These are phyloP conservation scores for Rhynchosporium agropyri DNA, from an alignment of 2,329 filamentous ascomycete genomes.

Conservation along the genomic window DNA sequence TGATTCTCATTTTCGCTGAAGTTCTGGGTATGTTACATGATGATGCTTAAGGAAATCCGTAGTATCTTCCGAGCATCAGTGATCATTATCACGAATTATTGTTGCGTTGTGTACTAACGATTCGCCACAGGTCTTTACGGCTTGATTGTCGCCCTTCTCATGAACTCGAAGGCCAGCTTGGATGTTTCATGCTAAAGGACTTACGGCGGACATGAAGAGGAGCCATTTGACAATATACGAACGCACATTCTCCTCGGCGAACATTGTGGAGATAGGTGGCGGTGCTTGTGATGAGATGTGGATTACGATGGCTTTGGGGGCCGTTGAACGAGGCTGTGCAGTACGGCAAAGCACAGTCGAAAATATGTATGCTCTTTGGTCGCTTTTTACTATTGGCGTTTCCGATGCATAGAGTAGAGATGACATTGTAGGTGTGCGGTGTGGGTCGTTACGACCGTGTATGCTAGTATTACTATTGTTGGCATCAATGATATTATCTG, in stretches of 20 bases:
- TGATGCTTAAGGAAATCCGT: background rate
- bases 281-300: slow-evolving; percentile 19
- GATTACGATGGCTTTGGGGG: slow-evolving; percentile 24
- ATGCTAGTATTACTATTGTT: slow-evolving; percentile 42
- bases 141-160: slow-evolving; percentile 96
- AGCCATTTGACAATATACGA: slow-evolving; percentile 36
- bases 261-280: slow-evolving; percentile 38
- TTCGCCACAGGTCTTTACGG: slow-evolving; percentile 84
- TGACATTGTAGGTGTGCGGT: slow-evolving; percentile 33
- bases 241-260: slow-evolving; percentile 36
- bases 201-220: slow-evolving; percentile 24
- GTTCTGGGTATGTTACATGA: slow-evolving; percentile 64
- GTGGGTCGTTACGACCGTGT: slow-evolving; percentile 37
- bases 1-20: slow-evolving; percentile 86
- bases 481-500: slow-evolving; percentile 35
- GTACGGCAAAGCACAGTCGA: slow-evolving; percentile 31
- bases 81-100: no score
- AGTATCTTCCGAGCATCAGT: background rate
- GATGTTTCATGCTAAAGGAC: slow-evolving; percentile 61
- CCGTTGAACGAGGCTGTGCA: slow-evolving; percentile 30
- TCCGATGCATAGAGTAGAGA: slow-evolving; percentile 42
- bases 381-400: slow-evolving; percentile 40
- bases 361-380: slow-evolving; percentile 42
- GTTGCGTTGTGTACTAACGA: slow-evolving; percentile 34
- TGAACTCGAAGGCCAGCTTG: slow-evolving; percentile 90